phyloP scores from a whole-genome alignment of 192 early-diverging fungal species.

The Backusella circina region DNA sequence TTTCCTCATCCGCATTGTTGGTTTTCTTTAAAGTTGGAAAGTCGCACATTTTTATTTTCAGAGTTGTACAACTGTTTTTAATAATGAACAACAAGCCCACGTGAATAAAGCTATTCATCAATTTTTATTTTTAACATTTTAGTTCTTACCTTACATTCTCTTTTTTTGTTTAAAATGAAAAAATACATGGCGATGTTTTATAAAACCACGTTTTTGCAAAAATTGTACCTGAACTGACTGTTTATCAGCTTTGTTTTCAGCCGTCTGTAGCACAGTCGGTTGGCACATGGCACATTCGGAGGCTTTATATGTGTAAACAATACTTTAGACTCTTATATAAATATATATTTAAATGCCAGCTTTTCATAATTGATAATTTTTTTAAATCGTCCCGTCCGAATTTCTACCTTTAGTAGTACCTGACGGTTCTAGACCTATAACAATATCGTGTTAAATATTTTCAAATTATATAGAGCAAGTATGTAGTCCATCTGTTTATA shows the following conservation, averaged over 20 bases:
- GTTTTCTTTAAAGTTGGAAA: not conserved
- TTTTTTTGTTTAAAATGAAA: not conserved
- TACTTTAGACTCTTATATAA: not conserved
- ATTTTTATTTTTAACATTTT: not conserved
- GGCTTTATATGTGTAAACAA: not conserved
- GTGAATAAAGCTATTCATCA: not conserved
- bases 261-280: not conserved
- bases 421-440: not conserved
- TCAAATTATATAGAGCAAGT: not conserved
- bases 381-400: not conserved
- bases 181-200: not conserved
- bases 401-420: not conserved
- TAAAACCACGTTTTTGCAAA: not conserved
- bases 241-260: not conserved
- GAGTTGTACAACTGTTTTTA: not conserved
- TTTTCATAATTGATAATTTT: not conserved
- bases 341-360: not conserved
- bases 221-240: not conserved
- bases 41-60: conserved; percentile 1
- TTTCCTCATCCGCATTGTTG: not conserved
- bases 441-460: not conserved
- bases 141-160: not conserved
- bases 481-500: not conserved
- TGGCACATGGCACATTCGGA: not conserved
- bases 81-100: not conserved